Evolutionary conservation across 441 rosid genomes (phyloP), one percentile per base, ranked within the genome.

Genomic region (Populus hybrid): DNA sequence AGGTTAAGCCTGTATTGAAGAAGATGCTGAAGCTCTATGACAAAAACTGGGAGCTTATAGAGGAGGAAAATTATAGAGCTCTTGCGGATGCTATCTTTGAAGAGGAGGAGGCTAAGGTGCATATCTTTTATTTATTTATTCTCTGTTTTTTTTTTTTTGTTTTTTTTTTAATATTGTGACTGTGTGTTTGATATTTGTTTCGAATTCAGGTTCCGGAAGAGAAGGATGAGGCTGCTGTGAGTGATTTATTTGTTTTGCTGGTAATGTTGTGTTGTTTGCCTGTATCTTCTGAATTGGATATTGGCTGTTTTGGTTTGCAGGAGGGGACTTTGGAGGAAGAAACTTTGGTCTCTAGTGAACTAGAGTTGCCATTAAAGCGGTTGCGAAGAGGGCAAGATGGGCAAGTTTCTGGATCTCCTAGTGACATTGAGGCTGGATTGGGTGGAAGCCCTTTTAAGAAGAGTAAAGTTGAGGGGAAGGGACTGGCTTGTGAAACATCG

Each of bases 61-160:
- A 90, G 38, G 91, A 82, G 40, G 99, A 94, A 73, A 91, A 91
- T 75, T 95, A 90, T 70, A 88, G 98, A 81, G 97, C 74, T 81
- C 92, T 95, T 69, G 93, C 87, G 26, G 99, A 94, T 85, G 97
- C 98, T 57, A 92, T 95, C 74, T 92, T 94, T 63, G 98, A 95
- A 0, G 84, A 76, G n/a, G 94, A 95, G 70, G 98, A 94, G 21
- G 59, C 79, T 61, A 79, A 88, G 94, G 99, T 92, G n/a, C 81
- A 77, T 59, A 66, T 77, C 73, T 40, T 24, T 12, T 28, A 32
- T 67, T 72, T 42, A 16, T 70, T 11, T 40, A n/a, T 65, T 36
- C n/a, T 73, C 34, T 67, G 18, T 71, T 59, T 38, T 71, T 80
- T 59, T 71, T 59, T 38, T 71, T 80, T 50, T 65, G n/a, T 68